Conservation (phyloP, 768 basidiomycete species). For the Pulveroboletus sp. region DNA sequence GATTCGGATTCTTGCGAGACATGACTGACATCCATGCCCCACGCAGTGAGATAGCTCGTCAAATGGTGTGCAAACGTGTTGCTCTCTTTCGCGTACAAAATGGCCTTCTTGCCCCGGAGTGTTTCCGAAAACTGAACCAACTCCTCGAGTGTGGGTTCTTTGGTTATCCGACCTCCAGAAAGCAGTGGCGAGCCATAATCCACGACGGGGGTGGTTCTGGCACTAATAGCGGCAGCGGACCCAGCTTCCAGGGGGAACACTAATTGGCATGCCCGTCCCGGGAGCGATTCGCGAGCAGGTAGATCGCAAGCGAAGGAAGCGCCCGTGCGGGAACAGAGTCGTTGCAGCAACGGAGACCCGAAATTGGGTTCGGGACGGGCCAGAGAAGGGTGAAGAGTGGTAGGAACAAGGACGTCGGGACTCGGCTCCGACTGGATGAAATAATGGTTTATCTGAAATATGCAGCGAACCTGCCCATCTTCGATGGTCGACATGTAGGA, state of each 20-base stretch:
- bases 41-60: conserved; percentile 87
- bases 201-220: conserved; percentile 36
- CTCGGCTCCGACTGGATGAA: conserved; percentile 28
- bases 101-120: conserved; percentile 78
- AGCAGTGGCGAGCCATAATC: conserved; percentile 50
- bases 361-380: conserved; percentile 40
- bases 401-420: conserved; percentile 6
- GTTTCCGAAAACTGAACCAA: conserved; percentile 76
- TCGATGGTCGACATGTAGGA: conserved; percentile 23
- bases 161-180: conserved; percentile 46
- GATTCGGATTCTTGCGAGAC: conserved; percentile 55
- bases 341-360: conserved; percentile 51
- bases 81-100: conserved; percentile 79
- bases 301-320: conserved; percentile 41
- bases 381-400: conserved; percentile 8
- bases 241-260: conserved; percentile 61
- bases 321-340: conserved; percentile 56
- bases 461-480: conserved; percentile 47
- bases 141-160: conserved; percentile 79
- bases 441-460: conserved; percentile 55
- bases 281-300: conserved; percentile 38
- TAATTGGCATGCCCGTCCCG: conserved; percentile 63
- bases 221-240: conserved; percentile 40
- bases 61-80: conserved; percentile 90
- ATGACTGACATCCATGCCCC: conserved; percentile 94